A percentile compares a stretch with the other conserved stretches of the same genome.
Conservation (phyloP, 148 eudicot species). For the Chenopodium berlandieri region DNA sequence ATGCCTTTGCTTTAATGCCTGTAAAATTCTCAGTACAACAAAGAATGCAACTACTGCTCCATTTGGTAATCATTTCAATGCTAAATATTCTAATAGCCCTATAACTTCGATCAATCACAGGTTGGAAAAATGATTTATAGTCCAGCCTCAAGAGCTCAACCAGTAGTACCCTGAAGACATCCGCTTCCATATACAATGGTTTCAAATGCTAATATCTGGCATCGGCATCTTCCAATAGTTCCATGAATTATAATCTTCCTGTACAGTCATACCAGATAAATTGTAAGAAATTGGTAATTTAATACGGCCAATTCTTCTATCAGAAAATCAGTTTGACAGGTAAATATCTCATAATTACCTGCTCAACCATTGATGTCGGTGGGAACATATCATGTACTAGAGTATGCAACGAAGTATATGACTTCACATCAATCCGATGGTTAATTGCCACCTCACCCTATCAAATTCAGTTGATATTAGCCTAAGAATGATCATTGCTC, state of each 20-base stretch:
- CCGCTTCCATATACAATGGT: not conserved
- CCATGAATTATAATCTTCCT: slow-evolving; percentile 97
- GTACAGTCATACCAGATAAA: slow-evolving; percentile 22
- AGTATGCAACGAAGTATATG: slow-evolving; percentile 91
- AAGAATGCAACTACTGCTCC: slow-evolving; percentile 5
- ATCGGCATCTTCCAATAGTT: slow-evolving; percentile 93
- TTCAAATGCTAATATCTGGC: slow-evolving; percentile 39
- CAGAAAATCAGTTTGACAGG: not conserved
- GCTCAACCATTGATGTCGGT: slow-evolving; percentile 84
- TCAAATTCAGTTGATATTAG: slow-evolving; percentile 11
- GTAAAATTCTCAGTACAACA: not conserved
- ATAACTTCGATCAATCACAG: not conserved
- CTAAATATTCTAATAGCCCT: slow-evolving; percentile 8
- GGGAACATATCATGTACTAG: slow-evolving; percentile 98
- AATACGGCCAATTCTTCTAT: not conserved
- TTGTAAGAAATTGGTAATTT: not conserved
- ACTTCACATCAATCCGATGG: slow-evolving; percentile 71
- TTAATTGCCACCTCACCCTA: slow-evolving; percentile 98
- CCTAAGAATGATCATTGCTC: not conserved
- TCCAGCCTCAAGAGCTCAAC: not conserved
- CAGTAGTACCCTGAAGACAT: not conserved
- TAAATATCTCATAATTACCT: slow-evolving; percentile 39
- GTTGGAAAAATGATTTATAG: not conserved
- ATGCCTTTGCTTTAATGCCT: not conserved
- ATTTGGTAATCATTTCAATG: not conserved